These are phyloP conservation scores for Vicia faba DNA, from an alignment of 306 rosid genomes.

Conservation along the genomic window DNA sequence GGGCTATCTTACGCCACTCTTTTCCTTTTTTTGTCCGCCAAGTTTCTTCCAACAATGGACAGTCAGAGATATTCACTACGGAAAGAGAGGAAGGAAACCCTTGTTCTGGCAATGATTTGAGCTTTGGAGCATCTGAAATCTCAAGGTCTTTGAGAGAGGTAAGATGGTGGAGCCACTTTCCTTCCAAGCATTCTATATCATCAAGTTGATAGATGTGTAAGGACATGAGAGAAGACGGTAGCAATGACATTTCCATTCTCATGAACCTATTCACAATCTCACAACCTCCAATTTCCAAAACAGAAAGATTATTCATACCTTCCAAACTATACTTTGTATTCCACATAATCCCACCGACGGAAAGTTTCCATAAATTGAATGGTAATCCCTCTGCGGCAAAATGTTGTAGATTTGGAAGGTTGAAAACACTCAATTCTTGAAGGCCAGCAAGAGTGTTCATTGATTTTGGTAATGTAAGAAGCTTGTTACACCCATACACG, in stretches of 20 bases:
- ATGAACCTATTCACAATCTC: too few relatives aligned
- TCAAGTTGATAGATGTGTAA: background rate
- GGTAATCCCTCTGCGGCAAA: too few relatives aligned
- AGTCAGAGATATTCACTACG: background rate
- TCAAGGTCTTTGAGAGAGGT: slow-evolving; percentile 12
- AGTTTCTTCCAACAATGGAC: slow-evolving; percentile 13
- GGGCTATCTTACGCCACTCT: slow-evolving; percentile 27
- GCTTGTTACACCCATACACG: too few relatives aligned
- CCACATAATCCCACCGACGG: too few relatives aligned
- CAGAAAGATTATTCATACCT: too few relatives aligned
- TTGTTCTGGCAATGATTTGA: slow-evolving; percentile 10
- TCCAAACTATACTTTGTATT: too few relatives aligned
- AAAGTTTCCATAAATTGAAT: too few relatives aligned
- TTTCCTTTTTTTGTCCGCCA: slow-evolving; percentile 2
- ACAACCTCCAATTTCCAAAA: too few relatives aligned
- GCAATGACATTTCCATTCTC: background rate
- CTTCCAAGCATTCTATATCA: background rate
- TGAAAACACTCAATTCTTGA: too few relatives aligned
- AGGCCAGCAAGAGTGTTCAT: too few relatives aligned
- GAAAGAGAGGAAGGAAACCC: slow-evolving; percentile 14
- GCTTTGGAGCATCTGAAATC: background rate
- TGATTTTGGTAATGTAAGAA: too few relatives aligned
- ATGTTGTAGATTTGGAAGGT: too few relatives aligned
- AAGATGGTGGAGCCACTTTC: slow-evolving; percentile 5
- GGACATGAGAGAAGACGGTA: slow-evolving; percentile 19